Base-by-base conservation (phyloP, 2,329 filamentous ascomycete species). In the Diplocarpon mali region DNA sequence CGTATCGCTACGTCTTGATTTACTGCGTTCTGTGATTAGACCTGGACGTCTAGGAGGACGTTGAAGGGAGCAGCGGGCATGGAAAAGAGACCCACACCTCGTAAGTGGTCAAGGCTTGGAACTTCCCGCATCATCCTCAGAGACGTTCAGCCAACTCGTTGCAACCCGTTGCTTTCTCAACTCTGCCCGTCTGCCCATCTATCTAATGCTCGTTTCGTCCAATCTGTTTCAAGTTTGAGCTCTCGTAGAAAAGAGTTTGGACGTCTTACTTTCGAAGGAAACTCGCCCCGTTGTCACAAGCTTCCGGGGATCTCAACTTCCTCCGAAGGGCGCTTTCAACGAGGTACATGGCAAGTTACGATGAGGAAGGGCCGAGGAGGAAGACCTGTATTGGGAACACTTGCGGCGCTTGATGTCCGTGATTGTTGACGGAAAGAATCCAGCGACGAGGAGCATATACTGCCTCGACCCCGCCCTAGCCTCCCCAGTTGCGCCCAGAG, bases 281-380 rank as follows among this genome's bases (percentile, higher is more conserved):
- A 12, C 30, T 32, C 3, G 30, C n/a, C 30, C 9, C 30, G n/a
- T 30, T 30, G 29, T 32, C 30, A 30, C 39, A 37, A 38, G 44
- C 27, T 42, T 30, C 35, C 43, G 30, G 44, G 38, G 39, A 42
- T 36, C 40, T 44, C 38, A 17, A n/a, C 39, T 17, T 43, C 40
- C 13, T 20, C 35, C 31, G 17, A 27, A 17, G 32, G 20, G 7
- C 31, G 29, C 29, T 20, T 13, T 35, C 35, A 34, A 34, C 40
- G 34, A 48, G 42, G 45, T 49, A 35, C 40, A 49, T 49, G 49
- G 46, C 38, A 49, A 53, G 50, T 48, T 53, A 59, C 54, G 42
- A 60, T 60, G 57, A 59, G 40, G 56, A 56, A 49, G 47, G 47
- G 49, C 54, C 50, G 51, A 54, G 38, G 42, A 41, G 49, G 47